Evolutionary conservation across 345 rosid genomes (phyloP).

Genomic region (Syzygium grande): DNA sequence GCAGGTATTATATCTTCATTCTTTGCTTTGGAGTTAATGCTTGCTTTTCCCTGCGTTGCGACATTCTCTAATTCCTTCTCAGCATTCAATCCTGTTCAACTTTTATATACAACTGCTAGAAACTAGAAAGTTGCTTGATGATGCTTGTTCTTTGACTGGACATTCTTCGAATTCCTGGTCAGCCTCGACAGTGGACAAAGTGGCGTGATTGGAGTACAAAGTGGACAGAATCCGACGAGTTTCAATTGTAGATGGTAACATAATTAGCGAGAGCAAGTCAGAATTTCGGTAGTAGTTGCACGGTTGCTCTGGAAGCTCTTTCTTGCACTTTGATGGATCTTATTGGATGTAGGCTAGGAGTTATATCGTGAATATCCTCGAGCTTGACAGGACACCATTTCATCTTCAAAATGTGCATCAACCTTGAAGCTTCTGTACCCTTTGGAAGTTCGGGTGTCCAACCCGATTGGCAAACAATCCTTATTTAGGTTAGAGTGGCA

Average conservation of each 20-base stretch:
- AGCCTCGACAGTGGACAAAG: background rate
- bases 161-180: background rate
- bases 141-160: background rate
- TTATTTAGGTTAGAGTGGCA: background rate
- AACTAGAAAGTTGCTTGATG: background rate
- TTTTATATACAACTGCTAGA: background rate
- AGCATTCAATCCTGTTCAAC: background rate
- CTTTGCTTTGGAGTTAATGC: background rate
- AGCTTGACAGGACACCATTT: background rate
- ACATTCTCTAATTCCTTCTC: background rate
- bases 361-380: background rate
- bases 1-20: background rate
- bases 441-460: background rate
- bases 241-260: background rate
- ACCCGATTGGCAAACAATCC: background rate
- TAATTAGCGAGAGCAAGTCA: background rate
- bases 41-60: background rate
- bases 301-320: background rate
- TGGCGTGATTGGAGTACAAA: background rate
- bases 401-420: background rate
- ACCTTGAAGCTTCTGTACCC: background rate
- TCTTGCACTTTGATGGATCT: background rate
- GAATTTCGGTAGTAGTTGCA: background rate
- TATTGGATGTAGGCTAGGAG: background rate
- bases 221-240: background rate